phyloP scores from a whole-genome alignment of 1,284 basidiomycete genomes.

The Termitomyces sp. region DNA sequence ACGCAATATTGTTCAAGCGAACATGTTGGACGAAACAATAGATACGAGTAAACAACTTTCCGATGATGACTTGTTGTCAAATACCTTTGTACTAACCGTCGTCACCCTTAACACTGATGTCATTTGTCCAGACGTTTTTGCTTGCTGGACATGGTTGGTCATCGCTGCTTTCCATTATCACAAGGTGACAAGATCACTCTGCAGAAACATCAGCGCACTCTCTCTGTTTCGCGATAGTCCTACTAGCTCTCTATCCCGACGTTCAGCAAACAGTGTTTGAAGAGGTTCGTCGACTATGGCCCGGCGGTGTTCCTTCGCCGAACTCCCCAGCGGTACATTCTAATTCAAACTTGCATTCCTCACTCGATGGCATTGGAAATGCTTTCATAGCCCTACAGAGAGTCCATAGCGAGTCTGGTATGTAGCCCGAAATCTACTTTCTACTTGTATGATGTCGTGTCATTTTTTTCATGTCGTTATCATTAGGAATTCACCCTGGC shows the following conservation, averaged over 20 bases:
- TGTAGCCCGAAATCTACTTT: background rate
- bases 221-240: conserved; percentile 32
- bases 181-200: background rate
- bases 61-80: conserved; percentile 40
- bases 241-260: conserved; percentile 43
- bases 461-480: background rate
- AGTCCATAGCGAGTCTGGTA: conserved; percentile 30
- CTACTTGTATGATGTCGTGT: background rate
- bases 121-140: conserved; percentile 29
- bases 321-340: conserved; percentile 20
- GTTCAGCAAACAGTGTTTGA: conserved; percentile 38
- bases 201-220: conserved; percentile 43
- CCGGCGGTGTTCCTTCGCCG: conserved; percentile 21
- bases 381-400: conserved; percentile 29
- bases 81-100: conserved; percentile 33
- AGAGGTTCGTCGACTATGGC: conserved; percentile 33
- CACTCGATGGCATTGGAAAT: background rate
- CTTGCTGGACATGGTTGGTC: conserved; percentile 34
- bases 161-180: background rate
- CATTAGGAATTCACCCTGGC: conserved; percentile 36
- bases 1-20: conserved; percentile 41
- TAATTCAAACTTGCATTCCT: background rate
- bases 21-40: conserved; percentile 28
- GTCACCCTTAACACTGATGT: conserved; percentile 3
- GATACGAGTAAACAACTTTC: conserved; percentile 25